Evolutionary conservation across 495 filamentous ascomycete genomes (phyloP).

Genomic region (Penicillium antarcticum): DNA sequence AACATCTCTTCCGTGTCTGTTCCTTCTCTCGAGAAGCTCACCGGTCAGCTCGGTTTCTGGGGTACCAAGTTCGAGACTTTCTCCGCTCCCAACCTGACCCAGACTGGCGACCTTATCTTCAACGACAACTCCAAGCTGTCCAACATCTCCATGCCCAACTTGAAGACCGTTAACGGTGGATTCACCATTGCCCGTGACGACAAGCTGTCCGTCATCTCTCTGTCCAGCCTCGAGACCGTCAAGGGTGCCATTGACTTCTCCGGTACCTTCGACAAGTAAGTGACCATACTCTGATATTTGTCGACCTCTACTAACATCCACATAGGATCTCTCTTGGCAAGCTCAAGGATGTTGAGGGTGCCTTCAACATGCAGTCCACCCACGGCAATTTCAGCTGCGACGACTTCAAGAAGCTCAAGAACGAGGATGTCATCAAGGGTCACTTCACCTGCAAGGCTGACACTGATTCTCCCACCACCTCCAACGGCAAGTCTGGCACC

Average conservation of each 20-base stretch:
- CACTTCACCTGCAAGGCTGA: slow-evolving; percentile 53
- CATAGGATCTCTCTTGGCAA: slow-evolving; percentile 64
- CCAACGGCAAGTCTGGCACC: slow-evolving; percentile 37
- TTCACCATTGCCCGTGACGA: slow-evolving; percentile 89
- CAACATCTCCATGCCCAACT: slow-evolving; percentile 70
- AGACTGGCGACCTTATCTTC: slow-evolving; percentile 73
- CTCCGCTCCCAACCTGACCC: slow-evolving; percentile 75
- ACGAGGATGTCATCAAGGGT: slow-evolving; percentile 57
- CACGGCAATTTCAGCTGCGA: slow-evolving; percentile 55
- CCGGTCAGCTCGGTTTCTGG: slow-evolving; percentile 79
- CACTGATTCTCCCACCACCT: slow-evolving; percentile 38
- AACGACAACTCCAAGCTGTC: slow-evolving; percentile 69
- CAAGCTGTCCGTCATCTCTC: slow-evolving; percentile 57
- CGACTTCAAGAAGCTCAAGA: slow-evolving; percentile 40
- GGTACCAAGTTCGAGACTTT: slow-evolving; percentile 69
- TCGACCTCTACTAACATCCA: slow-evolving; percentile 10
- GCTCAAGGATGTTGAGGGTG: slow-evolving; percentile 75
- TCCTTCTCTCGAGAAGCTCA: slow-evolving; percentile 74
- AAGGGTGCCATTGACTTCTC: slow-evolving; percentile 85
- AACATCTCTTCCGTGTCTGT: slow-evolving; percentile 72
- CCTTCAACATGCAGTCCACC: slow-evolving; percentile 80
- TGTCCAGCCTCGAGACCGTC: slow-evolving; percentile 65
- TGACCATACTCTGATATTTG: slow-evolving; percentile 13
- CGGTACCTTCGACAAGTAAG: slow-evolving; percentile 81
- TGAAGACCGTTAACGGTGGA: slow-evolving; percentile 70